Base-by-base conservation (phyloP, 768 basidiomycete species). In the Amanita fuliginea region DNA sequence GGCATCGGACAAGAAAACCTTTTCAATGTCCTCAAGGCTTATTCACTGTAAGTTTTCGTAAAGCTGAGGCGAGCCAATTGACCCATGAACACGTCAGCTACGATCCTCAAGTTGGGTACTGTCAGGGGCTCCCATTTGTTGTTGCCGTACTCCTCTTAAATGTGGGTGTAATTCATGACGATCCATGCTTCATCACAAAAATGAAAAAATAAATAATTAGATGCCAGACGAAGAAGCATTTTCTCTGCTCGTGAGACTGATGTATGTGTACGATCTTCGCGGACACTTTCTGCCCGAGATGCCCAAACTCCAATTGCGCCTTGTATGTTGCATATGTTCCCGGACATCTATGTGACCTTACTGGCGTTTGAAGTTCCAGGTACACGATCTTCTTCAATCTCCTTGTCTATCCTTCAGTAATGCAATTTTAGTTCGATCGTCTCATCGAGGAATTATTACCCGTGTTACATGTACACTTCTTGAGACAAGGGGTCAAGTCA, bases 161-260 rank as follows among this genome's bases (percentile, higher is more conserved):
- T 60, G 95, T 94, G 68, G 58, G 77, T 58, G 39, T 3, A 10
- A 16, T 50, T 28, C 10, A 16, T 47, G 19, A 16, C 28, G 21
- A 16, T 18, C 13, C 32, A 32, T 36, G 11, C 18, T 13, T 5
- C 14, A 16, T 14, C 7, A 49, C 16, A 35, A 42, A 50, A n/a
- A 21, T 13, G 24, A 11, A 34, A 13, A 19, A 18, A n/a, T n/a
- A 22, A 41, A 24, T 24, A 24, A 3, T 24, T 22, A 98, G 95
- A 99, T 99, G 96, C 96, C 96, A 19, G 96, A 98, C 54, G 96
- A 99, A 68, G 95, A 98, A 67, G 95, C 95, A 0, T 99, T 99
- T 64, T 95, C 87, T 55, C 78, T 98, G 9, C 76, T 98, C 8
- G 93, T 97, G 24, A 75, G 96, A 47, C 66, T 99, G 13, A 98